Base-by-base conservation (phyloP, 768 basidiomycete genomes). In the Serpula lacrymans region DNA sequence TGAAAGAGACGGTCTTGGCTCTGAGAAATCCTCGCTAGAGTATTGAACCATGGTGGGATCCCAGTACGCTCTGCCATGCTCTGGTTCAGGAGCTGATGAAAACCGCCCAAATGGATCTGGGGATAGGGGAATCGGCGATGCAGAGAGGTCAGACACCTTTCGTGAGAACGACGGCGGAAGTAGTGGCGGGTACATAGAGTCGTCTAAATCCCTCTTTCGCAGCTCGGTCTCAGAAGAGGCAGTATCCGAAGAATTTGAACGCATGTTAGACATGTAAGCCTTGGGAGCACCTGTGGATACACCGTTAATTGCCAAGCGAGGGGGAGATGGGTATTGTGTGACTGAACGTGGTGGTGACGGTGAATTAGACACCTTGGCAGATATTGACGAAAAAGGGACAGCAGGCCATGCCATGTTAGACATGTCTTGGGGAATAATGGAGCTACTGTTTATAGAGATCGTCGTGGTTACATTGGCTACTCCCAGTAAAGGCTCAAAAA, bases 21-120 rank as follows among this genome's bases (percentile, higher is more conserved):
- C 52, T 22, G 36, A 35, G 35, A 49, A 53, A 24, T 48, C 51
- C n/a, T n/a, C n/a, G 40, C 43, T 41, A 27, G 53, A 42, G 9
- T 59, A 43, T 22, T 49, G 50, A 27, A 54, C 58, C 10, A 52
- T 34, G 30, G 49, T 45, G 17, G 57, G 53, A 42, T 77, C 74
- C 77, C 77, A 76, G 42, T 74, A 69, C 22, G 69, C 50, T 25
- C 62, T 59, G 26, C 38, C 39, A 6, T 37, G 17, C n/a, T 68
- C 51, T 16, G 52, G 28, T 23, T 67, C 61, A 21, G 68, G 58
- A 13, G 67, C 50, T 3, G 84, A 87, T 23, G 86, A 70, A 51
- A 75, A 82, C 20, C 86, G 74, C 9, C 82, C 80, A 53, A 90
- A 89, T 20, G 88, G 88, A 63, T 90, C 88, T 6, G 88, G 84